Percentiles rank a stretch among this genome's conserved stretches.
phyloP scores from a whole-genome alignment of 805 yeast species.

The Starmerella vaccinii region DNA sequence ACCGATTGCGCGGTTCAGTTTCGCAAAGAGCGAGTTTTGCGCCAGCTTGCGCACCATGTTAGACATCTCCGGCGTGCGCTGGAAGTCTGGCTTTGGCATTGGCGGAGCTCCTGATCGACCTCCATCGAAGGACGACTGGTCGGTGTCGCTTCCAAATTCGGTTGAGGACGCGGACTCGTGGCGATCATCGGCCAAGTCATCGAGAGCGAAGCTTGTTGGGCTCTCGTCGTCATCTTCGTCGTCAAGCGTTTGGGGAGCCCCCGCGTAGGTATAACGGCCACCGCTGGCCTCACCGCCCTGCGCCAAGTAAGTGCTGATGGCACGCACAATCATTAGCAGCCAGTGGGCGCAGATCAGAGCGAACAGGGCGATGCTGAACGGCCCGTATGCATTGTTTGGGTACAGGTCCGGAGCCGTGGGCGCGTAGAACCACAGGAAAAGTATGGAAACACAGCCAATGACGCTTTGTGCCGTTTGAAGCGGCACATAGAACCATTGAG shows the following conservation, averaged over 20 bases:
- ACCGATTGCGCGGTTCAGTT: conserved; percentile 26
- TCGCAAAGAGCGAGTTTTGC: conserved; percentile 19
- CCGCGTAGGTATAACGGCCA: conserved; percentile 19
- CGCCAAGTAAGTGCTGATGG: conserved; percentile 16
- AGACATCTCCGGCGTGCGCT: conserved; percentile 10
- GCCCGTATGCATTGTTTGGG: conserved; percentile 64
- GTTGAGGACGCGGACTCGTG: conserved; percentile 16
- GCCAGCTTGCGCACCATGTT: conserved; percentile 17
- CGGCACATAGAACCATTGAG: conserved; percentile 45
- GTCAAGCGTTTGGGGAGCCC: not conserved
- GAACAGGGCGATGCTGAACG: conserved; percentile 53
- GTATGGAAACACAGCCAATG: conserved; percentile 39
- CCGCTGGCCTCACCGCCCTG: conserved; percentile 8
- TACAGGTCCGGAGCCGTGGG: conserved; percentile 55
- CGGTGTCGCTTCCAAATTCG: conserved; percentile 14
- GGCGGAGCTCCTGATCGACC: not conserved
- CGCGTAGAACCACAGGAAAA: conserved; percentile 48
- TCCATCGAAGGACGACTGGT: conserved; percentile 13
- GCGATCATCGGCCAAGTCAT: conserved; percentile 4
- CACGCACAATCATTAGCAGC: conserved; percentile 28
- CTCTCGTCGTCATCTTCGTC: conserved; percentile 3
- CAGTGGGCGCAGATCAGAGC: conserved; percentile 46
- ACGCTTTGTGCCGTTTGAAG: conserved; percentile 42
- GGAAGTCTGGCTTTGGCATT: not conserved
- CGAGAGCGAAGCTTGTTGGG: conserved; percentile 9